Conservation (phyloP, 1,139 yeast species). For the Candida albicans region DNA sequence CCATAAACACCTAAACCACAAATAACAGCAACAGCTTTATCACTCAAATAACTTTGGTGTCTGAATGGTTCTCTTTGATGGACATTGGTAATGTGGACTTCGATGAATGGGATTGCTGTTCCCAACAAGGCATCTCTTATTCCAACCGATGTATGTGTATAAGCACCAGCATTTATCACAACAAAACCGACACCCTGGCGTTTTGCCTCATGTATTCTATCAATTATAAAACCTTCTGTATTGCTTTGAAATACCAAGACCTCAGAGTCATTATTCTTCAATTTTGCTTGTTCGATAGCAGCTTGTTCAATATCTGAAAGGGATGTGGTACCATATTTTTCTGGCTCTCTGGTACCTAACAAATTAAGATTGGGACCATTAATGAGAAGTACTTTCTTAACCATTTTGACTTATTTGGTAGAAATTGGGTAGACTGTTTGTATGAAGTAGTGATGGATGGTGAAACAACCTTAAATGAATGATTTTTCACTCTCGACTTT, state of each 20-base stretch:
- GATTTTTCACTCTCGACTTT: neutral
- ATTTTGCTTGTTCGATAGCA: constrained; percentile 35
- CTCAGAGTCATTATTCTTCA: constrained; percentile 30
- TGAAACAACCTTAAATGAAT: neutral
- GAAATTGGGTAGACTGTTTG: neutral
- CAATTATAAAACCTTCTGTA: constrained; percentile 49
- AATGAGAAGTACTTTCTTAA: constrained; percentile 41
- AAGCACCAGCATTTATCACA: constrained; percentile 52
- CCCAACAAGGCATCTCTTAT: constrained; percentile 50
- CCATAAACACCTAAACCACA: constrained; percentile 52
- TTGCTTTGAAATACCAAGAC: constrained; percentile 40
- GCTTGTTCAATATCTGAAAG: constrained; percentile 41
- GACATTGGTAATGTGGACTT: constrained; percentile 50
- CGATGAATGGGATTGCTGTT: constrained; percentile 49
- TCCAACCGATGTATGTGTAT: constrained; percentile 52
- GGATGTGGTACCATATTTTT: constrained; percentile 49
- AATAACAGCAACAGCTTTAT: constrained; percentile 49
- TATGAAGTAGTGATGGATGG: neutral
- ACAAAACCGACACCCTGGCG: constrained; percentile 40
- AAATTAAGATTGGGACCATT: constrained; percentile 52
- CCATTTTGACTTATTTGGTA: constrained; percentile 22
- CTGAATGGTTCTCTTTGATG: constrained; percentile 52
- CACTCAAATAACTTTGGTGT: constrained; percentile 49
- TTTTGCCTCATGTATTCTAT: constrained; percentile 47
- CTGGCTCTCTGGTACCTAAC: constrained; percentile 51